Conservation (phyloP, 768 basidiomycete genomes). For the Leucocoprinus sp. region DNA sequence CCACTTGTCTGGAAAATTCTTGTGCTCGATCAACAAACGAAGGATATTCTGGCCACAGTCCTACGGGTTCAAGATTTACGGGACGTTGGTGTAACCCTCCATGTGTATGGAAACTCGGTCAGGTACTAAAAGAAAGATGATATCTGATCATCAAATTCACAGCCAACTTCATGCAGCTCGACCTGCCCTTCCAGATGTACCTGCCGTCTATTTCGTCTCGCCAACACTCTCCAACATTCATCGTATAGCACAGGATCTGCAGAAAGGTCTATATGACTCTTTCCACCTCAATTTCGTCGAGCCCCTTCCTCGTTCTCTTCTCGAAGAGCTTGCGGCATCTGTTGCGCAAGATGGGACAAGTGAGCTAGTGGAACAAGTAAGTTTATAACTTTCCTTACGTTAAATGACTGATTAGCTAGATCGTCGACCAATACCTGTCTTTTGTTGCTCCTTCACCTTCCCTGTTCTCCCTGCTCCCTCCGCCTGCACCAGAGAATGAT, state of each 20-base stretch:
- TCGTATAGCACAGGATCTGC: constrained; percentile 90
- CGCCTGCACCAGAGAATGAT: constrained; percentile 23
- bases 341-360: constrained; percentile 81
- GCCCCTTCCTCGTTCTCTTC: constrained; percentile 74
- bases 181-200: constrained; percentile 89
- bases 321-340: constrained; percentile 89
- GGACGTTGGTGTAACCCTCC: constrained; percentile 94
- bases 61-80: constrained; percentile 93
- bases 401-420: constrained; percentile 32
- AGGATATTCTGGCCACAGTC: constrained; percentile 93
- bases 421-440: constrained; percentile 94
- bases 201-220: constrained; percentile 93
- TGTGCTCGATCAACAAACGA: constrained; percentile 89
- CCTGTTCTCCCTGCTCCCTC: constrained; percentile 82
- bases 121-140: neutral
- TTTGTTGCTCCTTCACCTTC: constrained; percentile 92
- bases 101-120: constrained; percentile 63
- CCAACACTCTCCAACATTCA: constrained; percentile 82
- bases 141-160: constrained; percentile 6
- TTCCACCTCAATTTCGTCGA: constrained; percentile 95
- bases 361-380: constrained; percentile 72
- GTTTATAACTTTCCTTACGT: constrained; percentile 13
- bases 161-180: constrained; percentile 89
- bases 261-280: constrained; percentile 83
- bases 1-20: constrained; percentile 96